Evolutionary conservation across 768 basidiomycete species (phyloP), one percentile per base, ranked within the genome.

Genomic region (Hygrocybe coccinea): DNA sequence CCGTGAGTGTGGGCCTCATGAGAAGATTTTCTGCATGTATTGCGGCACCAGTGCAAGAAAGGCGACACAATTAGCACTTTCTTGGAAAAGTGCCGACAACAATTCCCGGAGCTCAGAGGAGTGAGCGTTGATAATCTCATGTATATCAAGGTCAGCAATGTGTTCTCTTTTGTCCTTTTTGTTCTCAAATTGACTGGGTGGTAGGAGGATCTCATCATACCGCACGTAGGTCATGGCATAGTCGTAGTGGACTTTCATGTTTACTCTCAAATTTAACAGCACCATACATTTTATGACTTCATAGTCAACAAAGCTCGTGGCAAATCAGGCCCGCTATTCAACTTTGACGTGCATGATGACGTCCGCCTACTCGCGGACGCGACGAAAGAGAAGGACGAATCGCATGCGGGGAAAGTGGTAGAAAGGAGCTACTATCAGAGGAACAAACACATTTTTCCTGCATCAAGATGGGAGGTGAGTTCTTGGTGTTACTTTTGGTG

Each of bases 301-400:
- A 97, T 99, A 61, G 78, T 98, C 63, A 98, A 98, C 79, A 97
- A 97, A 73, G 94, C 95, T 7, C 85, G 97, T 21, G 97, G 97
- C 24, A 99, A 99, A 71, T 97, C 94, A 0, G 97, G 97, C 0
- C 97, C 97, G 5, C 73, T 99, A 54, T 99, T 99, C 76, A 97
- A 89, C 70, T 99, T 99, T 65, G 97, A 99, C 70, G 97, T 98
- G 5, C 97, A 99, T 69, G 97, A 99, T 67, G 97, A 99, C 67
- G 91, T 99, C 3, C 89, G 97, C 15, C 71, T 99, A 60, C 77
- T 97, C 19, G 87, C 91, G 21, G 97, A 99, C 65, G 97, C 95
- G 2, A 92, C 94, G 1, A 83, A 87, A 61, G 97, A 99, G 72
- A 98, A 98, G 72, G 94, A 99, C 62, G 97, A 99, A 70, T 94